A percentile compares a stretch with the other conserved stretches of the same genome.
These are phyloP conservation scores for Dendrostoma leiphaemia DNA, from an alignment of 2,329 filamentous ascomycete species.

Conservation along the genomic window DNA sequence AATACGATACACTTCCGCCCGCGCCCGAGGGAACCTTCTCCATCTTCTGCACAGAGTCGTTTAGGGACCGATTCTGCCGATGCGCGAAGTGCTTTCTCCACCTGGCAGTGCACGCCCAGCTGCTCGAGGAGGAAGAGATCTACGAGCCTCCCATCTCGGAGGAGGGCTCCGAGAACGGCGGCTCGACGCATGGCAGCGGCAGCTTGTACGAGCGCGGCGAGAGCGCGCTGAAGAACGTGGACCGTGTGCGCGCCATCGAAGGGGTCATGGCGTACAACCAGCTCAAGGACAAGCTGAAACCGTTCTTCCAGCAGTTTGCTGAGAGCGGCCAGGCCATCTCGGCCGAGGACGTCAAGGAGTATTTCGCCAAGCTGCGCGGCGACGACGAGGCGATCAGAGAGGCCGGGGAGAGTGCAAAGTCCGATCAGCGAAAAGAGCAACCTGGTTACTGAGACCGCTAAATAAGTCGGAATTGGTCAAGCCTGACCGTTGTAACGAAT, in stretches of 20 bases:
- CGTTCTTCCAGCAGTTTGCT: conserved; percentile 90
- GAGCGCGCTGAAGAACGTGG: conserved; percentile 85
- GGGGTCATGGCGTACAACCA: conserved; percentile 98
- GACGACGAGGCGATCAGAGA: conserved; percentile 73
- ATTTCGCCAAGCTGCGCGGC: conserved; percentile 91
- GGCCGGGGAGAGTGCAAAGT: conserved; percentile 53
- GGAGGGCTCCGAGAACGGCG: conserved; percentile 52
- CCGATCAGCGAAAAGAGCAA: conserved; percentile 47
- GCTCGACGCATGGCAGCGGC: conserved; percentile 67
- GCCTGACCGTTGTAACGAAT: background rate
- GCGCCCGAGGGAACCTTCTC: conserved; percentile 64
- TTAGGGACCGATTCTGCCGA: conserved; percentile 79
- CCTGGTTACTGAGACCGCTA: conserved; percentile 43
- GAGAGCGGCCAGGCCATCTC: conserved; percentile 85
- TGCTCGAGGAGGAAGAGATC: conserved; percentile 89
- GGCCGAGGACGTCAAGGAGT: conserved; percentile 93
- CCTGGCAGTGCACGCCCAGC: conserved; percentile 69
- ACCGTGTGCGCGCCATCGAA: conserved; percentile 90
- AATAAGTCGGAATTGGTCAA: background rate
- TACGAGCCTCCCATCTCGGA: conserved; percentile 90
- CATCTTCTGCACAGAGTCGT: conserved; percentile 76
- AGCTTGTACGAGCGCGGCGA: conserved; percentile 90
- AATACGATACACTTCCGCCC: conserved; percentile 56
- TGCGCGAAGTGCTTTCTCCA: conserved; percentile 77
- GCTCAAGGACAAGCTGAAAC: conserved; percentile 92